Evolutionary conservation across 495 filamentous ascomycete species (phyloP).

Genomic region (Annulohypoxylon bovei): DNA sequence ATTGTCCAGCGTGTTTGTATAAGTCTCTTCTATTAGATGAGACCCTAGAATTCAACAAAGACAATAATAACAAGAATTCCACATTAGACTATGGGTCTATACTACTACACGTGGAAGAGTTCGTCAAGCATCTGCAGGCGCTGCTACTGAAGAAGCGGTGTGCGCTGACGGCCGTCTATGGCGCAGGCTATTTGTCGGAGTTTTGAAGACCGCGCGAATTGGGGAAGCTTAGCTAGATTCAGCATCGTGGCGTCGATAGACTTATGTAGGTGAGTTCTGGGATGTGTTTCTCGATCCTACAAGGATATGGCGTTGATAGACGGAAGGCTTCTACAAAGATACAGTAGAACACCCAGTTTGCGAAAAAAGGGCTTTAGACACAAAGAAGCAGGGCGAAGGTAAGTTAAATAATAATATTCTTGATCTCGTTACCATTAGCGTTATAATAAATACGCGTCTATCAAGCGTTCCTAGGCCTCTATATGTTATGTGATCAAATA

Average conservation of each 20-base stretch:
- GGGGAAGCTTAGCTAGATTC: conserved; percentile 1
- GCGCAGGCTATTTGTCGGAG: background rate
- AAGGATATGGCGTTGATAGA: background rate
- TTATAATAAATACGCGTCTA: conserved; percentile 21
- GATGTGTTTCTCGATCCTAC: conserved; percentile 1
- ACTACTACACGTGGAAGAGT: background rate
- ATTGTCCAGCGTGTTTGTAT: conserved; percentile 13
- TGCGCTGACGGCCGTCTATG: background rate
- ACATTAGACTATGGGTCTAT: background rate
- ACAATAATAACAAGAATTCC: background rate
- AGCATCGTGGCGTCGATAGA: background rate
- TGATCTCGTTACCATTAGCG: conserved; percentile 5
- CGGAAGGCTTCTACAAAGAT: background rate
- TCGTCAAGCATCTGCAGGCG: conserved; percentile 1
- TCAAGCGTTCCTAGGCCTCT: conserved; percentile 9
- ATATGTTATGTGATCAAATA: conserved; percentile 6
- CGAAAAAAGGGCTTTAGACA: background rate
- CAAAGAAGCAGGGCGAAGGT: background rate
- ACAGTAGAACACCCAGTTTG: background rate
- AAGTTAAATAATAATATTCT: background rate
- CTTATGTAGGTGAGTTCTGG: conserved; percentile 31
- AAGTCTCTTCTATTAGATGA: background rate
- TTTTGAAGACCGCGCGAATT: background rate
- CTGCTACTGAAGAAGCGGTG: conserved; percentile 18
- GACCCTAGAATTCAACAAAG: background rate